phyloP scores from a whole-genome alignment of 768 basidiomycete genomes.

The Mycena rosella region DNA sequence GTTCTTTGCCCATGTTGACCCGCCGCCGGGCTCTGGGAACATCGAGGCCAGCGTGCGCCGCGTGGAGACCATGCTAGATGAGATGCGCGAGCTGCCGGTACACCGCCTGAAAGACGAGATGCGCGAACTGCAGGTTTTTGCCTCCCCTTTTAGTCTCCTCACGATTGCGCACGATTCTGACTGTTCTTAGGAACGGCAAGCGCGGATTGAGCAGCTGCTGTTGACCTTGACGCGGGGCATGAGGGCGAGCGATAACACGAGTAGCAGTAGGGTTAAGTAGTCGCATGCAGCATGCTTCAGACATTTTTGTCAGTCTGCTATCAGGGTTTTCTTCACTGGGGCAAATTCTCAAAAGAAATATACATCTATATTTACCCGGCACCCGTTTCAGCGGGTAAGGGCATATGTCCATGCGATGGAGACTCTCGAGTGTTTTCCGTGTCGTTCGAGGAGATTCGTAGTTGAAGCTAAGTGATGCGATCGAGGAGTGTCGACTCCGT shows the following conservation, averaged over 20 bases:
- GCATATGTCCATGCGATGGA: no score
- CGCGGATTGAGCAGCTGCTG: constrained; percentile 80
- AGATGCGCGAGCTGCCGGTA: constrained; percentile 73
- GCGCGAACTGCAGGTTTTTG: constrained; percentile 80
- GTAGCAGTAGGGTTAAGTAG: constrained; percentile 27
- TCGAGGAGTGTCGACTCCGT: no score
- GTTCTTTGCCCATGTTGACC: constrained; percentile 54
- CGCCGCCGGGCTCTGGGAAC: constrained; percentile 37
- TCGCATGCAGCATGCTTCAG: no score
- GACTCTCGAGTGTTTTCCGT: no score
- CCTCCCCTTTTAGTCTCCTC: neutral
- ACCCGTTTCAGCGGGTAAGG: no score
- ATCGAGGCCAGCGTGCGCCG: constrained; percentile 63
- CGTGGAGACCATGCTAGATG: constrained; percentile 74
- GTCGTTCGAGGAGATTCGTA: no score
- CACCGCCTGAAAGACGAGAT: constrained; percentile 81
- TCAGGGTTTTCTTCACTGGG: no score
- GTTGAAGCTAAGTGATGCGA: no score
- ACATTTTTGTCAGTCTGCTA: no score
- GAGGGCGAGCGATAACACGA: constrained; percentile 61
- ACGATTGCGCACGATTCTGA: neutral
- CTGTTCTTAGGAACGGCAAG: constrained; percentile 72
- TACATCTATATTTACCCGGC: no score
- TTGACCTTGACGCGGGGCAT: constrained; percentile 76
- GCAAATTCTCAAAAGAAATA: no score